Evolutionary conservation across 345 rosid genomes (phyloP), one percentile per base, ranked within the genome.

Genomic region (Mallotus nudiflorus): DNA sequence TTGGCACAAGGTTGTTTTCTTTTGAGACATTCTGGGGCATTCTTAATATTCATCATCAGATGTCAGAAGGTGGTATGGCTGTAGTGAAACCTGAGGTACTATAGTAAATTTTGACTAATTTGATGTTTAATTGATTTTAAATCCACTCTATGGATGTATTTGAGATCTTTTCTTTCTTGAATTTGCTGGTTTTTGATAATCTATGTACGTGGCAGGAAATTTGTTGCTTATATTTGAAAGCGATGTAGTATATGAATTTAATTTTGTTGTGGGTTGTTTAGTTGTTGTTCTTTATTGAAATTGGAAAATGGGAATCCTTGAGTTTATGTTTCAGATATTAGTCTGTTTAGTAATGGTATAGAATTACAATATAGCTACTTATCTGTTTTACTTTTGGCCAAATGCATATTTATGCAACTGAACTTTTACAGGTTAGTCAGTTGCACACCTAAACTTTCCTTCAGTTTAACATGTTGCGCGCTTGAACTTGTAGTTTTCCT

Each of bases 71-170:
- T 71, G 72, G 79, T 80, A 76, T 88, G 89, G 88, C 89, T 27
- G 84, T 88, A 55, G 81, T 84, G 55, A 86, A 91, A 83, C 88
- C 93, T 40, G 92, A 92, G 92, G 97, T 92, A 50, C 66, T 70
- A 65, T 62, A 6, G 20, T 37, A 15, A 31, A 18, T 19, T 67
- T 45, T 61, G 42, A 22, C 66, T 69, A 14, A 35, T 28, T 24
- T 65, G 39, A 12, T 9, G 28, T 62, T 25, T 14, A 16, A 31
- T 49, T 59, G 39, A 49, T 72, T 65, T 44, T 53, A 29, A 31
- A n/a, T 20, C 39, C 25, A 33, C 15, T 19, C n/a, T n/a, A n/a
- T 11, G 5, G 46, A 20, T 37, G 18, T 66, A n/a, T 14, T 29
- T 20, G 19, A 39, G n/a, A 37, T 53, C n/a, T 35, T 66, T 22